Conservation (phyloP, 495 filamentous ascomycete genomes). For the Penicillium lagena region DNA sequence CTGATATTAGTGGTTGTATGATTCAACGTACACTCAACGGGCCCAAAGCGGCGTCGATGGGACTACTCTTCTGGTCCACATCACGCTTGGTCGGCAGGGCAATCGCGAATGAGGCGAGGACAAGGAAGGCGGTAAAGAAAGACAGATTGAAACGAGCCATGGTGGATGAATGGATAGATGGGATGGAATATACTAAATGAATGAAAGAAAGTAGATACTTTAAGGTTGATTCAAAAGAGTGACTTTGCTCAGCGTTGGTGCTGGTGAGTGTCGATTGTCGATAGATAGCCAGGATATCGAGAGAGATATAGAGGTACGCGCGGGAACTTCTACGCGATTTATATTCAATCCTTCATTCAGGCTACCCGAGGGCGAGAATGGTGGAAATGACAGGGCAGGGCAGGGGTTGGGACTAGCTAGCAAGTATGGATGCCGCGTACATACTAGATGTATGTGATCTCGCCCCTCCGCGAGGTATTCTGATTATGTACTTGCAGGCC, state of each 20-base stretch:
- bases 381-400: background rate
- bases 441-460: background rate
- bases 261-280: constrained; percentile 7
- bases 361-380: constrained; percentile 5
- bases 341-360: constrained; percentile 8
- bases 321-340: constrained; percentile 4
- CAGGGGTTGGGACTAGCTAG: background rate
- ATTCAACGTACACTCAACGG: no score
- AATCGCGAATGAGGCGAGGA: constrained; percentile 24
- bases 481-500: background rate
- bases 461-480: constrained; percentile 1
- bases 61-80: background rate
- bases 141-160: constrained; percentile 34
- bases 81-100: constrained; percentile 26
- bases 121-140: constrained; percentile 23
- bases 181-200: background rate
- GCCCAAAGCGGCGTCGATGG: no score
- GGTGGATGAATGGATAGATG: constrained; percentile 9
- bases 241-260: no score
- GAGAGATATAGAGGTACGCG: background rate
- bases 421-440: no score
- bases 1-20: no score
- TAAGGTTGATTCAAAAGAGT: no score
- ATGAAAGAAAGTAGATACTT: background rate
- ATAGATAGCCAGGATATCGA: background rate